Conservation (phyloP, 106 monocot species). For the Apostasia shenzhenica region DNA sequence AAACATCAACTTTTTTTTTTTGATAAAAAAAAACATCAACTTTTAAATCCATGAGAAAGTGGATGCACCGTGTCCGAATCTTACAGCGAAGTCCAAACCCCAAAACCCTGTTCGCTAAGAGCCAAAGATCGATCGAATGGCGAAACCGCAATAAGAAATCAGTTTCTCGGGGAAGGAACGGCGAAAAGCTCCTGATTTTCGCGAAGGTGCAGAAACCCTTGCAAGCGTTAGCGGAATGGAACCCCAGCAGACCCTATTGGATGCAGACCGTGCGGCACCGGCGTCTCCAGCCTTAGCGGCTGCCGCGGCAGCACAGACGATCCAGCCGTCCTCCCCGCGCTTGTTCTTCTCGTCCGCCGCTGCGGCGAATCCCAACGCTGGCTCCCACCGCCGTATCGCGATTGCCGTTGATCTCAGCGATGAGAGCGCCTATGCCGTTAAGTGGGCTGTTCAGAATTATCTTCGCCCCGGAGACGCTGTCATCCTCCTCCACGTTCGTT, state of each 20-base stretch:
- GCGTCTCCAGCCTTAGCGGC: background rate
- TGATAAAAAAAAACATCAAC: no score
- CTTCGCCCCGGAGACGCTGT: slow-evolving; percentile 84
- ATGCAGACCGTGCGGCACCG: background rate
- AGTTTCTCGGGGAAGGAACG: no score
- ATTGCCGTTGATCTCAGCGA: slow-evolving; percentile 70
- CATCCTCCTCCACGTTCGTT: slow-evolving; percentile 67
- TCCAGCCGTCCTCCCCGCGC: slow-evolving; percentile 49
- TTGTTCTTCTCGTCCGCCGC: slow-evolving; percentile 42
- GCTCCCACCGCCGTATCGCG: slow-evolving; percentile 62
- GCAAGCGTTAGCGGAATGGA: background rate
- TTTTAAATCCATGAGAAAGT: no score
- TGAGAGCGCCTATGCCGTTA: slow-evolving; percentile 56
- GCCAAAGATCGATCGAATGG: no score
- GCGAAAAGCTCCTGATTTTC: no score
- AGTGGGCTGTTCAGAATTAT: slow-evolving; percentile 78
- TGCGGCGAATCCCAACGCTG: slow-evolving; percentile 12
- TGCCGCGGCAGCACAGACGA: slow-evolving; percentile 7
- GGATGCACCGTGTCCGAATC: no score
- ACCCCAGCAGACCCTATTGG: background rate
- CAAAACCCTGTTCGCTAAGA: no score
- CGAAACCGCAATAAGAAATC: no score
- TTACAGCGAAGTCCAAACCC: no score
- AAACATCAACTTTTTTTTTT: no score
- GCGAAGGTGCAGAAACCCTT: no score